These are phyloP conservation scores for Dendrobium chrysotoxum DNA, from an alignment of 106 monocot genomes.

Conservation along the genomic window DNA sequence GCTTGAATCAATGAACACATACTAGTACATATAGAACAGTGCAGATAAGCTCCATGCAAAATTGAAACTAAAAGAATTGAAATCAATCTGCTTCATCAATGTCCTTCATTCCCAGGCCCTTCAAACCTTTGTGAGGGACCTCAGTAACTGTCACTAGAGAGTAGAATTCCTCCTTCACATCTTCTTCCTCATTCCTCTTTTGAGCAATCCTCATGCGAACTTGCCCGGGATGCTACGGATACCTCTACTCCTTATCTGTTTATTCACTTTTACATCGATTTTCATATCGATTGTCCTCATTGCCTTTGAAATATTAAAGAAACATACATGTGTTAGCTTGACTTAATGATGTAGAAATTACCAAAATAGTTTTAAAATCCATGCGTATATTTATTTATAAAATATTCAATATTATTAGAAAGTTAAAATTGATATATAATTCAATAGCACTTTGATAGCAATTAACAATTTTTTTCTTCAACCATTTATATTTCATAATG, in stretches of 20 bases:
- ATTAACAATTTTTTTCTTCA: too few species aligned
- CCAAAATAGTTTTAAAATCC: too few species aligned
- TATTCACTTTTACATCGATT: slow-evolving; percentile 54
- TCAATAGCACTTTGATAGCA: too few species aligned
- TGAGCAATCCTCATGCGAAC: slow-evolving; percentile 46
- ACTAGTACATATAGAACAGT: background rate
- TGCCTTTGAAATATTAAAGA: too few species aligned
- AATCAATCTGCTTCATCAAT: slow-evolving; percentile 38
- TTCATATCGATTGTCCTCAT: slow-evolving; percentile 48
- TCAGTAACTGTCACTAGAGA: slow-evolving; percentile 48
- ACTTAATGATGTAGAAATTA: too few species aligned
- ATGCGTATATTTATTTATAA: too few species aligned
- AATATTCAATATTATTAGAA: too few species aligned
- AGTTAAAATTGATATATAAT: too few species aligned
- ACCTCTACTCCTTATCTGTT: slow-evolving; percentile 53
- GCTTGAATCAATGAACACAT: background rate
- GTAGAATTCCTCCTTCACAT: slow-evolving; percentile 60
- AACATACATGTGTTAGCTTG: too few species aligned
- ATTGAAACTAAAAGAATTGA: background rate
- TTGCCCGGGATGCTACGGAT: slow-evolving; percentile 43
- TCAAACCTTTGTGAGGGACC: slow-evolving; percentile 42
- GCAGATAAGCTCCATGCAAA: background rate
- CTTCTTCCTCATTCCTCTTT: slow-evolving; percentile 55
- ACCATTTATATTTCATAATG: too few species aligned
- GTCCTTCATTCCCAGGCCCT: slow-evolving; percentile 45